Base-by-base conservation (phyloP, 169 alveolate species). In the Cystoisospora suis region DNA sequence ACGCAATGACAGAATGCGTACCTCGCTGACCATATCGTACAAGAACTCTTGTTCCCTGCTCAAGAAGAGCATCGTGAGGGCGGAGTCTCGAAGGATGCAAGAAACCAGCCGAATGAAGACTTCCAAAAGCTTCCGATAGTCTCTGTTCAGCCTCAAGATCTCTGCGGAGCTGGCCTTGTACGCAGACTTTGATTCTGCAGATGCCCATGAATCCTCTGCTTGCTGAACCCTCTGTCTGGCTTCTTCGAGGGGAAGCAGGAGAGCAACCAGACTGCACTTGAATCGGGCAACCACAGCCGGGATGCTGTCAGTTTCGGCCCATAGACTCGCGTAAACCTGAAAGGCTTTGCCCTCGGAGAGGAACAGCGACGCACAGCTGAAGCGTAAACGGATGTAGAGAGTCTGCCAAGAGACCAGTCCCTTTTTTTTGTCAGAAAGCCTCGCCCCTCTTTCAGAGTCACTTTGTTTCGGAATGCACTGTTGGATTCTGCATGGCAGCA, bases 321-420 rank as follows among this genome's bases (percentile, higher is more conserved):
- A 72, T 34, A 72, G 45, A 9, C 83, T 72, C 27, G 83, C 83
- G 27, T 72, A 72, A 6, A 72, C 38, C 56, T 72, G 83, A 17
- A 72, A 72, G 40, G 83, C 38, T 34, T 38, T 32, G 38, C 83
- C 83, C 83, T 72, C n/a, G n/a, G n/a, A n/a, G n/a, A n/a, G 83
- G 49, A 27, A 20, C 80, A 69, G 3, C 29, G 47, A 69, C 80
- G 80, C n/a, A 29, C 5, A n/a, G 15, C 44, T 3, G 15, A 2
- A 42, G 47, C 3, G 80, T 3, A 20, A 34, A 3, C 80, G 44
- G 15, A 3, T 27, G 15, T 5, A 34, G 15, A 69, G 29, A 6
- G 46, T 27, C 1, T 3, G 45, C 3, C 45, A 69, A 6, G 80
- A 29, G 38, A 29, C 7, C 49, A 34, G 15, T 29, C 45, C 38